Evolutionary conservation across 228 moss, liverwort and hornwort genomes (phyloP), one percentile per base, ranked within the genome.

Genomic region (Sphagnum fallax): DNA sequence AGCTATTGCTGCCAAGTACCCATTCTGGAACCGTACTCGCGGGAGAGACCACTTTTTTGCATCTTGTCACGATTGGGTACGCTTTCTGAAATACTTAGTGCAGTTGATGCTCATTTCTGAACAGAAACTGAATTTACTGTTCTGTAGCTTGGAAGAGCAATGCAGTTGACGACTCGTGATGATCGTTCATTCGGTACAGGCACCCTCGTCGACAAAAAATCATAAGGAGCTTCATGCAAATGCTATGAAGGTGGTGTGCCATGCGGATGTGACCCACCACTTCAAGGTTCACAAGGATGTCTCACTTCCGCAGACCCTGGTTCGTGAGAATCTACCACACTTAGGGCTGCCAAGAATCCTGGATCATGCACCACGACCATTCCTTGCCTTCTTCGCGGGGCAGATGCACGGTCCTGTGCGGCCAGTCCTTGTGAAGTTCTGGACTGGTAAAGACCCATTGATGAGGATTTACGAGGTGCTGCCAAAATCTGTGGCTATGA

Each of bases 11-110:
- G 70, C 72, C 47, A 78, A 78, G 66, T 81, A 87, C 48, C 83
- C 87, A 47, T 87, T 77, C 64, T 87, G 87, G 87, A 87, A 87
- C 71, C 72, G 80, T 15, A 76, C 87, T 53, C 74, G 60, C 61
- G 87, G 87, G n/a, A 50, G 72, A 16, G 87, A 87, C 76, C 87
- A 87, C 60, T 87, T 87, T 50, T 87, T 87, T 64, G 70, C 83
- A 15, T 87, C 87, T 72, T 87, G 87, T 69, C 87, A 87, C 70
- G 87, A 87, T 65, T 87, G 87, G 87, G 87, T 87, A 72, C 72
- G 69, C 62, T 60, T 53, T 67, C 14, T 50, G 49, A 10, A 60
- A 6, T 16, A 14, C 60, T 60, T n/a, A 14, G 9, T 60, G 60
- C 6, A 60, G 60, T 14, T 60, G 5, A 60, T 60, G 32, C 32